Conservation (phyloP, 2,329 filamentous ascomycete genomes). For the Nemania diffusa region DNA sequence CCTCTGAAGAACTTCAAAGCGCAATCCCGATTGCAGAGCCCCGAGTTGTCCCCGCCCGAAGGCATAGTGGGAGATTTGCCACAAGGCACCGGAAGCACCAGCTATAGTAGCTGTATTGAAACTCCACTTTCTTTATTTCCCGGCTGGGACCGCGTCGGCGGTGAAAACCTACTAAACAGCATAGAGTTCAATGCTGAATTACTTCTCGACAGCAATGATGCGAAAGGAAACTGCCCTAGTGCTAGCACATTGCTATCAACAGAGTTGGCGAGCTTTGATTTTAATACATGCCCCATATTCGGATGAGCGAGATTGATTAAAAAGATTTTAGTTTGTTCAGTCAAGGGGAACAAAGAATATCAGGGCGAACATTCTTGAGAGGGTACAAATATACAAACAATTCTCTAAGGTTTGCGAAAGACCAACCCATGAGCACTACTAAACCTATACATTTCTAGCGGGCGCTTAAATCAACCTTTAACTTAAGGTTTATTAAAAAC, state of each 20-base stretch:
- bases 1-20: slow-evolving; percentile 12
- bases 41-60: not conserved
- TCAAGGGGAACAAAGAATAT: no score
- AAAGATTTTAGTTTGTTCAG: no score
- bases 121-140: not conserved
- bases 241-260: not conserved
- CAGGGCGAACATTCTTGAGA: no score
- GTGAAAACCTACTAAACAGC: not conserved
- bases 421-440: no score
- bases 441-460: no score
- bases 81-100: not conserved
- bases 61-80: not conserved
- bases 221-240: not conserved
- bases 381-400: no score
- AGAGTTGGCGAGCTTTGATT: not conserved
- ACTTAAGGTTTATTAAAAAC: no score
- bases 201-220: not conserved
- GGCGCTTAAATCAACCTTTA: no score
- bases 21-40: not conserved
- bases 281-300: not conserved
- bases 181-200: not conserved
- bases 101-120: not conserved
- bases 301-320: no score
- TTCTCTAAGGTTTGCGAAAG: no score
- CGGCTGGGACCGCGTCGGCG: not conserved